Base-by-base conservation (phyloP, 2,329 filamentous ascomycete species). In the Helotiales sp. region DNA sequence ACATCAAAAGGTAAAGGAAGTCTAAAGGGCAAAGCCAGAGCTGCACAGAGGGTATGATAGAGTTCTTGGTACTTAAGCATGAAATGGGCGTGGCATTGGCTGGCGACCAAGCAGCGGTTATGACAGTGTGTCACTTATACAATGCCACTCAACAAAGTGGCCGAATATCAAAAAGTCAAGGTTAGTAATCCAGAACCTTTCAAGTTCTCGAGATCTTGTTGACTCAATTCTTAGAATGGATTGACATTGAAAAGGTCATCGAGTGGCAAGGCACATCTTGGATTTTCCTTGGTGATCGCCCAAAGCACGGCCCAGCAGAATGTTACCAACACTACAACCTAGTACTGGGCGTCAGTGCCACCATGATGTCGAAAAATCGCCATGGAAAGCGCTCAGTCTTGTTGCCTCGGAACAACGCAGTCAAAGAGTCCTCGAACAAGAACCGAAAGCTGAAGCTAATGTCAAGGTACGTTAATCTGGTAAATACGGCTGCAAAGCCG, bases 241-340 rank as follows among this genome's bases (percentile, higher is more conserved):
- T 19, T 7, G 38, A 57, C 38, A 6, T 38, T 19, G 48, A 57
- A n/a, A 47, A 25, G 31, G 19, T 57, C 1, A 57, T 57, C 24
- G 24, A 34, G 9, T 57, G 29, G 54, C 48, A 57, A 22, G 19
- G 31, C 13, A 3, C 49, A 3, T 52, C 54, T 27, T 52, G 30
- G 48, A 52, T 52, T 30, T 57, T 57, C 38, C 10, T 57, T 3
- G 54, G 48, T 22, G 54, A 49, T 33, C 54, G 48, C 27, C 54
- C 48, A 19, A 29, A 48, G 30, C 4, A 34, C 10, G 38, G 9
- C 8, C 29, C 38, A 5, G 15, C 15, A n/a, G 24, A 48, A 12
- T 52, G 38, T 29, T 47, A 52, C 30, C 12, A 10, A 13, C 48
- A 52, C 17, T 48, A 46, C 22, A 47, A 27, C 19, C 27, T 54